A percentile compares a stretch with the other conserved stretches of the same genome.
These are phyloP conservation scores for Phytophthora hibernalis DNA, from an alignment of 352 stramenopile genomes.

Conservation along the genomic window DNA sequence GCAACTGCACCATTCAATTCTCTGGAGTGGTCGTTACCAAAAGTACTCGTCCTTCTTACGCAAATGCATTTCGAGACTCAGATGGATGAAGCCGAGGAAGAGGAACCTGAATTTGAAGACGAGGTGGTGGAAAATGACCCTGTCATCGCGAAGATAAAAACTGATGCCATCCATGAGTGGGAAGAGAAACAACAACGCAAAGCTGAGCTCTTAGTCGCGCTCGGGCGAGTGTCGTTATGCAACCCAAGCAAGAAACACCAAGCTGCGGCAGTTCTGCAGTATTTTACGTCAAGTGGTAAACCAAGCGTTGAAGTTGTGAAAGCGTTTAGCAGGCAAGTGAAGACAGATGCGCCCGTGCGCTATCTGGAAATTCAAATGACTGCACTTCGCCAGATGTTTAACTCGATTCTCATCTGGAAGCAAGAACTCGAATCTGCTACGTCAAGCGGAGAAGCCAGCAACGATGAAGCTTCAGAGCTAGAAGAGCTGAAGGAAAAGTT, in stretches of 20 bases:
- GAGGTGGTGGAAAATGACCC: constrained; percentile 23
- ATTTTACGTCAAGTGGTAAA: constrained; percentile 63
- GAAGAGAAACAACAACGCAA: constrained; percentile 51
- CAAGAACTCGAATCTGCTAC: constrained; percentile 53
- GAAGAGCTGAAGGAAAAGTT: constrained; percentile 72
- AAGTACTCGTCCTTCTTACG: constrained; percentile 70
- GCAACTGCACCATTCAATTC: constrained; percentile 58
- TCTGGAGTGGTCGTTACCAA: constrained; percentile 75
- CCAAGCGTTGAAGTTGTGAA: constrained; percentile 75
- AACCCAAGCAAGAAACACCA: constrained; percentile 88
- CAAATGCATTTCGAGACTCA: constrained; percentile 88
- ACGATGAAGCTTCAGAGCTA: constrained; percentile 45
- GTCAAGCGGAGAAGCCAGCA: constrained; percentile 13
- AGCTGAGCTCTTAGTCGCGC: constrained; percentile 72
- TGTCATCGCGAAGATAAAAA: constrained; percentile 28
- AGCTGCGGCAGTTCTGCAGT: constrained; percentile 72
- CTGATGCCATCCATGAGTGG: constrained; percentile 31
- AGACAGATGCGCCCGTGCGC: constrained; percentile 73
- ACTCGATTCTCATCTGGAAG: constrained; percentile 65
- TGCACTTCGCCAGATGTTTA: constrained; percentile 75
- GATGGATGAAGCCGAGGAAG: constrained; percentile 65
- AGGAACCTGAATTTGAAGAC: constrained; percentile 49
- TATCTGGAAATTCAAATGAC: constrained; percentile 92
- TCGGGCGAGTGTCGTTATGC: constrained; percentile 75
- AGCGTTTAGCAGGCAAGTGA: constrained; percentile 83